Evolutionary conservation across 73 alveolate species (phyloP).

Genomic region (Paramecium biaurelia): DNA sequence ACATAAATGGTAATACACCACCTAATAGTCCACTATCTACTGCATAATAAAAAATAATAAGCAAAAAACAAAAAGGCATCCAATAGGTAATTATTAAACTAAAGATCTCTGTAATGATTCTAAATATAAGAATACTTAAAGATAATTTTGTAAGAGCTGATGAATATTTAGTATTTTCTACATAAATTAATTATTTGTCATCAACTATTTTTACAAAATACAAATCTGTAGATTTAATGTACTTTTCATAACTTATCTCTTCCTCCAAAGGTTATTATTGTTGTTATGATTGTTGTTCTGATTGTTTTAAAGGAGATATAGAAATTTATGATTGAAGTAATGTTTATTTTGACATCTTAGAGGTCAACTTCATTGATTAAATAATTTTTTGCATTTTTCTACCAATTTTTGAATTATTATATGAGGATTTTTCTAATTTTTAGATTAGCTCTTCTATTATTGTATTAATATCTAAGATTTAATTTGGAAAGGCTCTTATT

Average conservation of each 20-base stretch:
- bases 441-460: not conserved
- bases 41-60: not conserved
- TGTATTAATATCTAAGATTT: not conserved
- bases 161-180: constrained; percentile 3
- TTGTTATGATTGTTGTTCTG: no score
- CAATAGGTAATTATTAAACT: constrained; percentile 29
- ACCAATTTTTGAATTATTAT: not conserved
- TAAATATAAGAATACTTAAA: not conserved
- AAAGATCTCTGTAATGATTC: not conserved
- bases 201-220: constrained; percentile 2
- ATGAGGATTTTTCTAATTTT: not conserved
- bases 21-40: constrained; percentile 34
- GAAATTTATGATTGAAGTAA: not conserved
- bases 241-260: not conserved
- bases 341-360: not conserved
- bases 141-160: not conserved
- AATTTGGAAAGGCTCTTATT: not conserved
- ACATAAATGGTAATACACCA: not conserved
- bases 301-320: not conserved
- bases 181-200: not conserved
- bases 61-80: constrained; percentile 27
- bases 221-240: not conserved
- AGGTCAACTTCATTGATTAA: not conserved
- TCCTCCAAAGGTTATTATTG: not conserved
- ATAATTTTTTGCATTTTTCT: not conserved